phyloP scores from a whole-genome alignment of 78 protist genomes.

The Cavenderia fasciculata region DNA sequence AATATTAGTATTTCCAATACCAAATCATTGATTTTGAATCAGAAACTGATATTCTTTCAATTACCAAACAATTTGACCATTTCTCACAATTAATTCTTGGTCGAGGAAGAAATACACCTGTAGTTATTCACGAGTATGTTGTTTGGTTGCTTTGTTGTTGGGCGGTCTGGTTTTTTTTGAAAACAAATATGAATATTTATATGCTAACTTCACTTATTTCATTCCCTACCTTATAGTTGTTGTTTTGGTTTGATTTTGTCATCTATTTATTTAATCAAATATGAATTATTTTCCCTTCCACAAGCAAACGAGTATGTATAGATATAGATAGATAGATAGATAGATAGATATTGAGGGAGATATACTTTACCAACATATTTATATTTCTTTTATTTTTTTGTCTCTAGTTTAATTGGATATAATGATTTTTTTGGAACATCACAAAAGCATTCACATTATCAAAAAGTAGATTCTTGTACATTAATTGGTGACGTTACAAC shows the following conservation, averaged over 20 bases:
- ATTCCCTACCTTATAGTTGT: neutral
- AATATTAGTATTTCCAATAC: constrained; percentile 38
- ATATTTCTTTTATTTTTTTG: too few species aligned
- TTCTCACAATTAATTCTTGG: constrained; percentile 65
- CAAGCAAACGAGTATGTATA: too few species aligned
- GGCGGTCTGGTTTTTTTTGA: neutral
- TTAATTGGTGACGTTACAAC: constrained; percentile 56
- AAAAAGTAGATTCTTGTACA: constrained; percentile 55
- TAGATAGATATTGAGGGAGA: too few species aligned
- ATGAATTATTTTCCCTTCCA: constrained; percentile 66
- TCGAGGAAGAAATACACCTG: constrained; percentile 23
- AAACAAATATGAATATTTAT: neutral
- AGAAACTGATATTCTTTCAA: constrained; percentile 50
- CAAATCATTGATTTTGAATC: constrained; percentile 47
- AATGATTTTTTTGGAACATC: constrained; percentile 43
- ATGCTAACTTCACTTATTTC: neutral
- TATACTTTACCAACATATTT: too few species aligned
- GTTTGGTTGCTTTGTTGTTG: neutral
- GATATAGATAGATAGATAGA: too few species aligned
- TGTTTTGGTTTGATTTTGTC: constrained; percentile 71
- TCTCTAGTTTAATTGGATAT: constrained; percentile 61
- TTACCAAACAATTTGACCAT: constrained; percentile 48
- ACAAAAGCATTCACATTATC: constrained; percentile 47
- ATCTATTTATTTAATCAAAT: constrained; percentile 53
- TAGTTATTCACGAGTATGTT: constrained; percentile 39